Evolutionary conservation across 805 yeast genomes (phyloP), one percentile per base, ranked within the genome.

Genomic region (Spathaspora sp.): DNA sequence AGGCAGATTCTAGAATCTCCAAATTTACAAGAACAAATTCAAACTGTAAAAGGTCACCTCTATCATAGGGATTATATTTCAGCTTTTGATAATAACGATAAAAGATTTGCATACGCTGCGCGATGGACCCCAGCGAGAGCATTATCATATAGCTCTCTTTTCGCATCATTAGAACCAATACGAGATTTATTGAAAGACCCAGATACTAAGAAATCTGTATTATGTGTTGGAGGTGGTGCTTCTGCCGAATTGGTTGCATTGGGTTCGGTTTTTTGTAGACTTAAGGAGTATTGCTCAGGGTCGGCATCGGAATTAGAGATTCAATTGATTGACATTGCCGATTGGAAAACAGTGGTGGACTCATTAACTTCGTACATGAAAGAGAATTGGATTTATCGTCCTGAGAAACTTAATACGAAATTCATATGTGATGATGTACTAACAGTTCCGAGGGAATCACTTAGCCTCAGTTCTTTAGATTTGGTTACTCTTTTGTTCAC

Each of bases 61-160:
- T 90, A 72, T 64, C 80, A 88, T 48, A 70, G 97, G 57, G 83
- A 89, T 54, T 90, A 89, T 62, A 51, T 76, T 4, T 69, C 72
- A 10, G 97, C 97, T 0, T 90, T 91, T 64, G 80, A 80, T 50
- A 68, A 71, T 48, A 83, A 79, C 48, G 77, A 72, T 45, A 84
- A 86, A 57, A 73, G 96, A 49, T 79, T 78, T 55, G 96, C 96
- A 0, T 90, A 90, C 60, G 87, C 85, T 17, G 80, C 85, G 18
- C 72, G 97, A 57, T 90, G 97, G 97, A 79, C 94, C 0, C 92
- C 97, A 0, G 81, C 94, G 0, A 72, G 97, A 51, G 85, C 96
- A 0, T 71, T 89, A 45, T 83, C 89, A 0, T 90, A 90, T 63
- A 66, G 86, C 1, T 81, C 90, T 1, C 72, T 90, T 19, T 84